phyloP scores from a whole-genome alignment of 345 rosid genomes.

The Atalantia buxifolia region DNA sequence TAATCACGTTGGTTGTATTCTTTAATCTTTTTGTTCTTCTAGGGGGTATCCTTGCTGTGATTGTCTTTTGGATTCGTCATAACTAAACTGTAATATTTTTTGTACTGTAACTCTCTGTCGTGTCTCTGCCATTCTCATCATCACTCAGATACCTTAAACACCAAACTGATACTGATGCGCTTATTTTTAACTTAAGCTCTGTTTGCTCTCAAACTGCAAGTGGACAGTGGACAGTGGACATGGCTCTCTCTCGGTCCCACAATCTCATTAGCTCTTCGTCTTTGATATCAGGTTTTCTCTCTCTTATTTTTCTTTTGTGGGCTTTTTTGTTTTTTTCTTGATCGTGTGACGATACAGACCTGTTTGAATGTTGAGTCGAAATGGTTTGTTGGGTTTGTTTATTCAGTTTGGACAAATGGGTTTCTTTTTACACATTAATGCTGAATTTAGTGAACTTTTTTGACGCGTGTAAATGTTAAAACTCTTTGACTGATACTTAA shows the following conservation, averaged over 20 bases:
- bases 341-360: neutral
- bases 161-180: neutral
- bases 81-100: too few relatives aligned
- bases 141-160: neutral
- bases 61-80: too few relatives aligned
- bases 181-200: neutral
- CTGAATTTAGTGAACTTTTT: neutral
- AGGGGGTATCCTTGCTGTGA: too few relatives aligned
- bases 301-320: neutral
- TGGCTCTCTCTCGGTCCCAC: neutral
- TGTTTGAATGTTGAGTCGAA: neutral
- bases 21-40: too few relatives aligned
- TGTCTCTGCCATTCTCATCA: too few relatives aligned
- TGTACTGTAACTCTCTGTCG: too few relatives aligned
- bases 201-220: neutral
- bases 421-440: neutral
- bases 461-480: neutral
- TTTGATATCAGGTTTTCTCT: conserved; percentile 5
- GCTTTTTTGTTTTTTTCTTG: neutral
- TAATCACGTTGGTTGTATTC: too few relatives aligned
- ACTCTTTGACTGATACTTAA: neutral
- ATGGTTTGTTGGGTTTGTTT: neutral
- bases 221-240: neutral
- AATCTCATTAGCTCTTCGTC: neutral
- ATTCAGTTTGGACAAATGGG: neutral